Evolutionary conservation across 768 basidiomycete species (phyloP).

Genomic region (Lentinus tigrinus): DNA sequence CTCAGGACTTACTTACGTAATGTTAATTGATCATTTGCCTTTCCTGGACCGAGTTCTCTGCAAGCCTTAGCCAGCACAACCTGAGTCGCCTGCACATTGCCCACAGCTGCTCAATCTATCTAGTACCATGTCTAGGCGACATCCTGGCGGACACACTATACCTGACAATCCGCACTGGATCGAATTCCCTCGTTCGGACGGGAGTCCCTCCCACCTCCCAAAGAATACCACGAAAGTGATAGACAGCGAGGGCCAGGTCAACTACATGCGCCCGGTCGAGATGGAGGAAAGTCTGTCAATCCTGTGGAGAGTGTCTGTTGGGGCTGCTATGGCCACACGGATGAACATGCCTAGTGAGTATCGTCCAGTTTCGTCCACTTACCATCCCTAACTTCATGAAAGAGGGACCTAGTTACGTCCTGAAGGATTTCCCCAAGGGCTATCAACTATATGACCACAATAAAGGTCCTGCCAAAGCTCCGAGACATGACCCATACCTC

Average conservation of each 20-base stretch:
- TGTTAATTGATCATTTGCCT: too few species aligned
- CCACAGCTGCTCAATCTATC: background rate
- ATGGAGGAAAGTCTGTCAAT: slow-evolving; percentile 50
- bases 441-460: slow-evolving; percentile 77
- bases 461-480: slow-evolving; percentile 53
- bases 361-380: background rate
- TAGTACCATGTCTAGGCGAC: slow-evolving; percentile 9
- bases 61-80: too few species aligned
- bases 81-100: too few species aligned
- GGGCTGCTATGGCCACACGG: slow-evolving; percentile 38
- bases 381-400: background rate
- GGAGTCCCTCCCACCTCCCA: slow-evolving; percentile 54
- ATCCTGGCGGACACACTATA: slow-evolving; percentile 24
- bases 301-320: slow-evolving; percentile 52
- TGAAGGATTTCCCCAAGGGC: slow-evolving; percentile 62
- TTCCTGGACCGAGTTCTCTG: too few species aligned
- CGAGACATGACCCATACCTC: slow-evolving; percentile 78
- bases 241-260: slow-evolving; percentile 64
- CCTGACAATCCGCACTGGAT: slow-evolving; percentile 56
- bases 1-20: too few species aligned
- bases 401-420: slow-evolving; percentile 58
- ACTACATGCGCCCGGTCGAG: slow-evolving; percentile 60
- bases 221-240: slow-evolving; percentile 50
- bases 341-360: slow-evolving; percentile 51
- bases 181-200: slow-evolving; percentile 65